Evolutionary conservation across 306 rosid species (phyloP).

Genomic region (Fragaria vesca): DNA sequence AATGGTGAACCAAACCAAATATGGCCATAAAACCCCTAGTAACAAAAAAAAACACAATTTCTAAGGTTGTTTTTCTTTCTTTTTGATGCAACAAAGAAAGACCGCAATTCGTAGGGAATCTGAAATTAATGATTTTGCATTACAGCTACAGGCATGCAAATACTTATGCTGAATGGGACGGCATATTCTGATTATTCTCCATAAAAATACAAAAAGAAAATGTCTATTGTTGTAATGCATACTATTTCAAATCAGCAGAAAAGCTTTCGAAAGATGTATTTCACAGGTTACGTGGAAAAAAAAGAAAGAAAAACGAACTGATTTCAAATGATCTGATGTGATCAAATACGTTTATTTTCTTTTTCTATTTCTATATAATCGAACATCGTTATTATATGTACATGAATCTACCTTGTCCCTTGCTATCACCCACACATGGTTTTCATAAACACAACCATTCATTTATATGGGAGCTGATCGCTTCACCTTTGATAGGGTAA

Average conservation of each 20-base stretch:
- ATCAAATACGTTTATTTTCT: not conserved
- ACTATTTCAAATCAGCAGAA: not conserved
- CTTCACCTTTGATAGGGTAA: not conserved
- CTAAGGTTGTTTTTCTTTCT: too few species aligned
- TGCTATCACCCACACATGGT: not conserved
- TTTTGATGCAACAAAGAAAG: too few species aligned
- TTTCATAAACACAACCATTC: not conserved
- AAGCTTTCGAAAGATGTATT: not conserved
- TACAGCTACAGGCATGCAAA: too few species aligned
- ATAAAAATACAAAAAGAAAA: too few species aligned
- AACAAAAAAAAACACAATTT: too few species aligned
- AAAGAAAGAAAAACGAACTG: not conserved
- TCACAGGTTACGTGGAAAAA: not conserved
- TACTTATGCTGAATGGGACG: too few species aligned
- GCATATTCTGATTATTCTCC: too few species aligned
- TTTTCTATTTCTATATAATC: not conserved
- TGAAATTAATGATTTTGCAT: too few species aligned
- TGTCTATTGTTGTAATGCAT: not conserved
- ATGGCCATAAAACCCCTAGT: too few species aligned
- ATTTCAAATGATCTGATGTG: not conserved
- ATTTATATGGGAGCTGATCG: constrained; percentile 1
- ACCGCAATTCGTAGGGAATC: too few species aligned
- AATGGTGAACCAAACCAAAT: too few species aligned
- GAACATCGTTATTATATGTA: not conserved
- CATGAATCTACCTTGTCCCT: constrained; percentile 4